These are phyloP conservation scores for Coelastrella sp. DNA, from an alignment of 139 green algal species.

Conservation along the genomic window DNA sequence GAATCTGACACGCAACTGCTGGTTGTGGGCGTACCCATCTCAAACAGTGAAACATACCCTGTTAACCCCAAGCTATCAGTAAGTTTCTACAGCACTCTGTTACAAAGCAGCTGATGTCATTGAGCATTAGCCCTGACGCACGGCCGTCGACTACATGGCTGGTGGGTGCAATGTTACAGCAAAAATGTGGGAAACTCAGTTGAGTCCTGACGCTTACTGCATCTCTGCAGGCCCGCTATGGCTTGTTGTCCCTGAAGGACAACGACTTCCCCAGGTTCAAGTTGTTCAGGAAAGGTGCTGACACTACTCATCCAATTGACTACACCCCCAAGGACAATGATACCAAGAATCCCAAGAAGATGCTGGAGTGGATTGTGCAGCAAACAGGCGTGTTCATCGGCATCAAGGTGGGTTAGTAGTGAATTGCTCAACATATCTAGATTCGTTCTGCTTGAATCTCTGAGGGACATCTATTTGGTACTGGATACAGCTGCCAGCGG, in stretches of 20 bases:
- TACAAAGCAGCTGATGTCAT: no score
- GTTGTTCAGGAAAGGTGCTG: constrained; percentile 39
- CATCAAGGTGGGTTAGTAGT: constrained; percentile 25
- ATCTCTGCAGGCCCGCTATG: constrained; percentile 37
- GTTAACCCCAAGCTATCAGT: constrained; percentile 46
- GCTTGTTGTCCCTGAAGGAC: constrained; percentile 18
- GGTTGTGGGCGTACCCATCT: constrained; percentile 44
- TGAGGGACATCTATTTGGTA: no score
- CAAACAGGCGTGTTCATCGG: constrained; percentile 45
- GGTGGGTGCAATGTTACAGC: no score
- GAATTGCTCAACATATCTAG: no score
- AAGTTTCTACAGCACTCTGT: no score
- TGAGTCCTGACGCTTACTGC: background rate
- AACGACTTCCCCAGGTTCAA: constrained; percentile 36
- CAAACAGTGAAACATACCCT: constrained; percentile 40
- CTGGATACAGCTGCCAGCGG: no score
- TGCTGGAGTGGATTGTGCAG: constrained; percentile 11
- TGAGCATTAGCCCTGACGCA: no score
- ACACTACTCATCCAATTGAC: constrained; percentile 26
- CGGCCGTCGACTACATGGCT: no score
- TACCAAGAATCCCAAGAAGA: background rate
- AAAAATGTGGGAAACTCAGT: background rate
- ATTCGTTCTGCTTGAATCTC: no score
- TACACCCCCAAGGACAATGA: constrained; percentile 1
- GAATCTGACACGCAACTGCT: constrained; percentile 24